Percentiles rank a stretch among this genome's conserved stretches.
Evolutionary conservation across 169 alveolate species (phyloP).

Genomic region (Ichthyophthirius multifiliis): DNA sequence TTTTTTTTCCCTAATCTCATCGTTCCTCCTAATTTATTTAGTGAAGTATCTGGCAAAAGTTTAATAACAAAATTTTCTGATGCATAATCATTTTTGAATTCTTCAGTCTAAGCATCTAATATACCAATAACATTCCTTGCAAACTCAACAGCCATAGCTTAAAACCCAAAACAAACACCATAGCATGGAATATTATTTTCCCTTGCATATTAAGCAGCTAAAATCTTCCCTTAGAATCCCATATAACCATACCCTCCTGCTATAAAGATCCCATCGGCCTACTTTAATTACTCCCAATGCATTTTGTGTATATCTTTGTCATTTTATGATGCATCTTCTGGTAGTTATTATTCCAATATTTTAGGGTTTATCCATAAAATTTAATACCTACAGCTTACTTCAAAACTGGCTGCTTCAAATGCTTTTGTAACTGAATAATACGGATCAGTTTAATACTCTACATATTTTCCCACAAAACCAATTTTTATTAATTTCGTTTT

Average conservation of each 20-base stretch:
- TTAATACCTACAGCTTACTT: too few species aligned
- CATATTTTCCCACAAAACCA: too few species aligned
- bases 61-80: conserved; percentile 30
- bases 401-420: too few species aligned
- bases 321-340: conserved; percentile 16
- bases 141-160: conserved; percentile 91
- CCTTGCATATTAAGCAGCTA: conserved; percentile 89
- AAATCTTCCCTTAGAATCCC: conserved; percentile 91
- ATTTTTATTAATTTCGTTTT: too few species aligned
- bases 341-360: too few species aligned
- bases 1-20: conserved; percentile 94
- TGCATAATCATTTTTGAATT: conserved; percentile 1
- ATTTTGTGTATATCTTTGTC: too few species aligned
- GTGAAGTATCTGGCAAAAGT: conserved; percentile 65
- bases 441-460: too few species aligned
- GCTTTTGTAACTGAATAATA: too few species aligned
- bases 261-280: conserved; percentile 89
- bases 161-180: conserved; percentile 96
- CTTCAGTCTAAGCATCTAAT: conserved; percentile 67
- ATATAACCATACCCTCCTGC: conserved; percentile 96
- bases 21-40: conserved; percentile 85
- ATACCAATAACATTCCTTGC: conserved; percentile 63
- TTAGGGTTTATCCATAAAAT: too few species aligned
- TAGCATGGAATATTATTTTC: conserved; percentile 83
- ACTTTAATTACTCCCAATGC: conserved; percentile 72